Evolutionary conservation across 2,329 filamentous ascomycete species (phyloP).

Genomic region (Colletotrichum sublineola): DNA sequence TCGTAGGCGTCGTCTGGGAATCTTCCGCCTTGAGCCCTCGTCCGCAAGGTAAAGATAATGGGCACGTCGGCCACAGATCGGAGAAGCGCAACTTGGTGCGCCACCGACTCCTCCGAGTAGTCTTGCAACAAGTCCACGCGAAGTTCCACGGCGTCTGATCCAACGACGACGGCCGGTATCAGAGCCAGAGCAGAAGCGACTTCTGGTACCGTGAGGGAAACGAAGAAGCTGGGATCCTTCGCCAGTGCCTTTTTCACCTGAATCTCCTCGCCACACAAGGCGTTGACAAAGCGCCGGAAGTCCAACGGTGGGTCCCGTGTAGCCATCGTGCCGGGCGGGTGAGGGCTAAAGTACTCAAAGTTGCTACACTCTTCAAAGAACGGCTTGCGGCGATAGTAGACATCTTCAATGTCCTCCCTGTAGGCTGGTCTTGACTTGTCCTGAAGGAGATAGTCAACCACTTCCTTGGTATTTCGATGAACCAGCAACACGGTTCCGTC

Average conservation of each 20-base stretch:
- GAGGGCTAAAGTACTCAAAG: conserved; percentile 90
- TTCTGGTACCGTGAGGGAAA: conserved; percentile 87
- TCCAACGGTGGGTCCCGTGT: conserved; percentile 56
- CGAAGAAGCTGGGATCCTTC: conserved; percentile 88
- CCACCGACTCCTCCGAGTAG: conserved; percentile 80
- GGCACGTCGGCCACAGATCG: conserved; percentile 80
- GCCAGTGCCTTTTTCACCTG: conserved; percentile 31
- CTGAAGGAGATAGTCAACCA: conserved; percentile 88
- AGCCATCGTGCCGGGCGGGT: conserved; percentile 50
- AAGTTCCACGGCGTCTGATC: conserved; percentile 92
- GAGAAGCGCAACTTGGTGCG: conserved; percentile 84
- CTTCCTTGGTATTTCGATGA: conserved; percentile 86
- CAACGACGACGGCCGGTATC: conserved; percentile 81
- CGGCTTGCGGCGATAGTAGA: conserved; percentile 89
- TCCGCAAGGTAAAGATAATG: conserved; percentile 93
- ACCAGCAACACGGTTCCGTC: conserved; percentile 90
- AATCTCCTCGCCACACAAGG: conserved; percentile 52
- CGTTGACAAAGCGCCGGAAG: conserved; percentile 76
- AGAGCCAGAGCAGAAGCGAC: conserved; percentile 73
- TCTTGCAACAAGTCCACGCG: conserved; percentile 92
- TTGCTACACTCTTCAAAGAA: conserved; percentile 97
- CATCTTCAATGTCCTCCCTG: conserved; percentile 89
- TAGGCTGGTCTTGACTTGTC: conserved; percentile 95
- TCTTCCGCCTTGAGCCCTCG: conserved; percentile 84
- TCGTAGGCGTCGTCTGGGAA: conserved; percentile 84